These are phyloP conservation scores for Aureobasidium vineae DNA, from an alignment of 2,329 filamentous ascomycete genomes.

Conservation along the genomic window DNA sequence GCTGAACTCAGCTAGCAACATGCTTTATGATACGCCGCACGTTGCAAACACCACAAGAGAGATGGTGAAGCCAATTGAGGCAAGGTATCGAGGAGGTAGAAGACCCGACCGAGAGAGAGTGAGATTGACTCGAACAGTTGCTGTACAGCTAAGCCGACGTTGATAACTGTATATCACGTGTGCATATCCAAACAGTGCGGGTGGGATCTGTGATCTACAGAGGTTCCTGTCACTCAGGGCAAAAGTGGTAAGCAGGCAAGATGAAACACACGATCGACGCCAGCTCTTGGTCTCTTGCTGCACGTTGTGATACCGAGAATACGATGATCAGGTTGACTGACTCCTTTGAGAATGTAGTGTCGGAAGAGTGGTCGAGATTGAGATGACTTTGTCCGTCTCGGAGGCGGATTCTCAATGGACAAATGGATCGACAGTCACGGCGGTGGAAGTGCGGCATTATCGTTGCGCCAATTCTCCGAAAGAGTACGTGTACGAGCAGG, in stretches of 20 bases:
- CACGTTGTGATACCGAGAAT: not conserved
- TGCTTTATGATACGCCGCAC: not conserved
- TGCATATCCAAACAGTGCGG: not conserved
- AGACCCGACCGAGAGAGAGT: not conserved
- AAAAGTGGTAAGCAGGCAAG: constrained; percentile 9
- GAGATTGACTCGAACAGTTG: not conserved
- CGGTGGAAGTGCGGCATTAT: constrained; percentile 13
- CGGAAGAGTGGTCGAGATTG: not conserved
- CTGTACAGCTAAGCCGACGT: not conserved
- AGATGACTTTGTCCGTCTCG: not conserved
- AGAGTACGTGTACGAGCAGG: not conserved
- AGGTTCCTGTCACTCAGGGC: not conserved
- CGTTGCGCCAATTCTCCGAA: not conserved
- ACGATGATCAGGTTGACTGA: not conserved
- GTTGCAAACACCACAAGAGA: not conserved
- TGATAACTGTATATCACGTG: not conserved
- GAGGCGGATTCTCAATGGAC: not conserved
- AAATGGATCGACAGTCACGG: constrained; percentile 4
- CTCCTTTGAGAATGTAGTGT: not conserved
- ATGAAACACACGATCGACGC: constrained; percentile 19
- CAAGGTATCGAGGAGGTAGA: not conserved
- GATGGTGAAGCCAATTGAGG: not conserved
- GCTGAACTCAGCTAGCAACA: not conserved
- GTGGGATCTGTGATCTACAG: constrained; percentile 2
- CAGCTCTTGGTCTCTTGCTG: not conserved